Evolutionary conservation across 2,329 filamentous ascomycete species (phyloP), one percentile per base, ranked within the genome.

Genomic region (Lizonia empirigonia): DNA sequence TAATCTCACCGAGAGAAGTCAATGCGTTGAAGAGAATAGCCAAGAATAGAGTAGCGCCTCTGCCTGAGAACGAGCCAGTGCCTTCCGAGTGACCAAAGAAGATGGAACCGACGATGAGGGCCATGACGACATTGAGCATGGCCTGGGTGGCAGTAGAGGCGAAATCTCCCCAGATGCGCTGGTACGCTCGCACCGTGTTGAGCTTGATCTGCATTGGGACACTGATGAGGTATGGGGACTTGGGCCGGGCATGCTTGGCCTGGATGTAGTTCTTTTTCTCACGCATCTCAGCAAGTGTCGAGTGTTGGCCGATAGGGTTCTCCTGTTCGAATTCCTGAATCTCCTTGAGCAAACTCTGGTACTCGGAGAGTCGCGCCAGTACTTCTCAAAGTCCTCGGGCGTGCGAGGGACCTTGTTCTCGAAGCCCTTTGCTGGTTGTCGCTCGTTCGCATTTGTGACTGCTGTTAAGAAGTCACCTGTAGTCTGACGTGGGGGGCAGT

Each of bases 401-500:
- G 77, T 78, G 10, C 77, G 72, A n/a, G 78, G 78, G 0, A 78
- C 76, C 40, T 67, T 71, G 55, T 73, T 65, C 60, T 79, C 76
- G 54, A 67, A 77, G 1, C 77, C 78, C 24, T 68, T 45, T n/a
- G 59, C 63, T 0, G 77, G 65, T 23, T 75, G 58, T 39, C 78
- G 74, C 58, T 80, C 77, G 27, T 70, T 59, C 1, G 78, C 58
- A 29, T 76, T 77, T 2, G 85, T 90, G 47, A 92, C 83, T 1
- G 86, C 88, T 0, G 88, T 92, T 19, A 92, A 73, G 69, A 92
- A 93, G 61, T 93, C 89, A 2, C 83, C 85, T 0, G 85, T 86
- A 0, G 87, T 91, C 63, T 89, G 86, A 2, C 87, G 80, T 2
- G 79, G 70, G 0, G 86, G 86, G 59, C 87, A 90, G 26, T 80